Conservation (phyloP, 179 eudicot species). For the Beta corolliflora region DNA sequence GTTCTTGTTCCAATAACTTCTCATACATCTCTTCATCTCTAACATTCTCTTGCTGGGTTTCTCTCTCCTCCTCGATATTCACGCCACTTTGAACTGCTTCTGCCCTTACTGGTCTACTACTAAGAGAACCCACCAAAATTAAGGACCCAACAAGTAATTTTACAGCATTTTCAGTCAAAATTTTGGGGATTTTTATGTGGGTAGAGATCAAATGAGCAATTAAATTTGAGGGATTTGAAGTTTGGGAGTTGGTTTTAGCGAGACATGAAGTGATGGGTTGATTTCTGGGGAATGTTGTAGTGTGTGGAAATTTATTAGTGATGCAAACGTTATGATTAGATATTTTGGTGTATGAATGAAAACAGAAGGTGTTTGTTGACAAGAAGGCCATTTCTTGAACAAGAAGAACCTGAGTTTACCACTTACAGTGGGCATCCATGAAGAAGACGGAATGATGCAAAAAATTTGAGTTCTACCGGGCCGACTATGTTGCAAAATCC, state of each 20-base stretch:
- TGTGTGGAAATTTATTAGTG: neutral
- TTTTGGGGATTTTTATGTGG: constrained; percentile 34
- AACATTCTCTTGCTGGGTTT: constrained; percentile 27
- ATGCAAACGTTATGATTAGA: neutral
- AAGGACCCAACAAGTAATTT: constrained; percentile 68
- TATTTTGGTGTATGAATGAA: constrained; percentile 1
- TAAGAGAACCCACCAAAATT: constrained; percentile 49
- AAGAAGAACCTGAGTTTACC: neutral
- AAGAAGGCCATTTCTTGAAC: constrained; percentile 20
- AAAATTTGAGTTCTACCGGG: too few relatives aligned
- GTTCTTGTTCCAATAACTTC: constrained; percentile 61
- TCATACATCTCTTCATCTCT: constrained; percentile 62
- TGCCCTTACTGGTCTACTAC: constrained; percentile 44
- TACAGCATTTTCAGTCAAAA: constrained; percentile 41
- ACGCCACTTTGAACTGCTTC: constrained; percentile 36
- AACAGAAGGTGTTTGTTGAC: constrained; percentile 10
- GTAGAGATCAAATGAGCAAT: constrained; percentile 15
- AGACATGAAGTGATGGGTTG: constrained; percentile 4
- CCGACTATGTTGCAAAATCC: too few relatives aligned
- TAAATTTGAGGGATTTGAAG: constrained; percentile 17
- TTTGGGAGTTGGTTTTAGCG: neutral
- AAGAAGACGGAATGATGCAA: too few relatives aligned
- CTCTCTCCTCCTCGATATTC: constrained; percentile 35
- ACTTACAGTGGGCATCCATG: constrained; percentile 3
- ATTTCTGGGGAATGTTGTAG: constrained; percentile 3